Evolutionary conservation across 2,329 filamentous ascomycete species (phyloP).

Genomic region (Neoscytalidium dimidiatum): DNA sequence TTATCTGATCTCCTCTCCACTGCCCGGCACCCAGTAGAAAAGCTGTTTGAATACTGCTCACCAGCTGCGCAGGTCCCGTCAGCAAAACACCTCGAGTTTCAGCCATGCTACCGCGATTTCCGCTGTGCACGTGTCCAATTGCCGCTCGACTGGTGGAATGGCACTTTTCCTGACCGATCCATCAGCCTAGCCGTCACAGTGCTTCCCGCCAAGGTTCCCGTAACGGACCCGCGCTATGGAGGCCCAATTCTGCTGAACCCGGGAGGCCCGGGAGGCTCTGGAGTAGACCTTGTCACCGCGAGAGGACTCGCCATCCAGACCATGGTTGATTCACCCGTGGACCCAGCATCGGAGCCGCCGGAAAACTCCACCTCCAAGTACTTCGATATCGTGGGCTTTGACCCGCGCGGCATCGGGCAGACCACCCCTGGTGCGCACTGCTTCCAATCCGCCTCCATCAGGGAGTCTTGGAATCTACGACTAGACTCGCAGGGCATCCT

Average conservation of each 20-base stretch:
- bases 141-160: constrained; percentile 41
- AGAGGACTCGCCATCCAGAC: constrained; percentile 29
- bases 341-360: constrained; percentile 18
- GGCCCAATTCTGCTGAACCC: constrained; percentile 47
- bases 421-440: constrained; percentile 39
- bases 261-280: constrained; percentile 47
- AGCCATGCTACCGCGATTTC: constrained; percentile 33
- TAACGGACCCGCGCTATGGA: constrained; percentile 40
- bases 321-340: constrained; percentile 30
- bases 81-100: constrained; percentile 31
- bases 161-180: constrained; percentile 30
- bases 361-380: constrained; percentile 34
- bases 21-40: background rate
- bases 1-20: background rate
- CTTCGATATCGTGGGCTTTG: constrained; percentile 49
- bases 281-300: constrained; percentile 33
- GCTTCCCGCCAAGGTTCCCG: constrained; percentile 35
- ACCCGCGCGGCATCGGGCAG: constrained; percentile 44
- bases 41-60: background rate
- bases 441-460: constrained; percentile 31
- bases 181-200: constrained; percentile 36
- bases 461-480: constrained; percentile 41
- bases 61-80: background rate
- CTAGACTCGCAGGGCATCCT: constrained; percentile 40
- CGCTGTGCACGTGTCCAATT: constrained; percentile 38